Evolutionary conservation across 2,329 filamentous ascomycete species (phyloP), one percentile per base, ranked within the genome.

Genomic region (Geosmithia morbida): DNA sequence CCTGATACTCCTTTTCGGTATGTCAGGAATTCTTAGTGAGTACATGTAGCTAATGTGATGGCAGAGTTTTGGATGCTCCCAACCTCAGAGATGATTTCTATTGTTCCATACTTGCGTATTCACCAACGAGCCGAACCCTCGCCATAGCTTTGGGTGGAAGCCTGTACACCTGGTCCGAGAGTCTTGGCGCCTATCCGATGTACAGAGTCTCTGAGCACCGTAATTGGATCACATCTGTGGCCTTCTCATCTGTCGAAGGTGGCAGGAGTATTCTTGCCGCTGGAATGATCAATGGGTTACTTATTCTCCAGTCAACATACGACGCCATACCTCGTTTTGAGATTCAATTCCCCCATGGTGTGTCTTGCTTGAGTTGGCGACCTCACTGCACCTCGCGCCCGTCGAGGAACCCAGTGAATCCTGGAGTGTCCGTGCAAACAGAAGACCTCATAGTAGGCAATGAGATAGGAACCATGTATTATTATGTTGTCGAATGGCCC

Each of bases 41-140:
- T 7, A 41, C 16, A 8, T 18, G 39, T 6, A 39, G 37, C 29
- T 45, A 33, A 40, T 7, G 2, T 33, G 26, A 10, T 11, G 10
- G 14, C 29, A 84, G 80, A 66, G 85, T 96, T 7, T 72, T 98
- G 5, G 87, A 96, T 65, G 90, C 90, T 8, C 88, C 89, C 2
- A 78, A 80, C 46, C 70, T 97, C n/a, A 80, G 87, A 48, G 88
- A 97, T 56, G 90, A 98, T 62, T 98, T 89, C 61, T 98, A 98
- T 61, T 96, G 88, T 65, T 92, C 89, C 0, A 74, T 89, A 2
- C 72, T 98, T 47, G 87, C 92, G 10, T 97, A 95, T 61, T 94
- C 84, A 0, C 63, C 74, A 41, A 84, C 77, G 7, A 76, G 79
- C 46, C 77, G 84, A 47, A 85, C 83, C 14, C 73, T 98, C 16